These are phyloP conservation scores for Mycena metata DNA, from an alignment of 768 basidiomycete species.

Conservation along the genomic window DNA sequence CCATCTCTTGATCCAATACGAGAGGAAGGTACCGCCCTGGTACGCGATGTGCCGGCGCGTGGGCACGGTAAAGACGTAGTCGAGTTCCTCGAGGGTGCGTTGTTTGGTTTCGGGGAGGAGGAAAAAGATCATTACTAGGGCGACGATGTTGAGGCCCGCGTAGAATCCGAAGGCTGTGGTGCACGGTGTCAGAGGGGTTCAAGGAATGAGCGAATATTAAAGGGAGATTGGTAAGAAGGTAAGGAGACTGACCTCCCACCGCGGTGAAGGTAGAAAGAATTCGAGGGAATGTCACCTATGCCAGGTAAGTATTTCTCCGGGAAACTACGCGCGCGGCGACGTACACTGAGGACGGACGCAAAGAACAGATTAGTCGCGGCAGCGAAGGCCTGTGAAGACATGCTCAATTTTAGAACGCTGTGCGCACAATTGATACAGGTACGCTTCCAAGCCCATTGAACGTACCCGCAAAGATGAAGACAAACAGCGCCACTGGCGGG, in stretches of 20 bases:
- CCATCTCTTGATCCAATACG: conserved; percentile 65
- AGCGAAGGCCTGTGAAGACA: conserved; percentile 62
- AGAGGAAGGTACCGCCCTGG: conserved; percentile 59
- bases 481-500: conserved; percentile 54
- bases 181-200: too few species aligned
- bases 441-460: not conserved
- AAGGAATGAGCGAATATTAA: too few species aligned
- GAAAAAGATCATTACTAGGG: conserved; percentile 69
- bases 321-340: not conserved
- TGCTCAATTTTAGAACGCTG: conserved; percentile 67
- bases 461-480: conserved; percentile 49
- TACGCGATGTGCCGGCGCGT: conserved; percentile 59
- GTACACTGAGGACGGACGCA: conserved; percentile 62
- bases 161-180: conserved; percentile 68
- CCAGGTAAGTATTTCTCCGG: too few species aligned
- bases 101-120: conserved; percentile 69
- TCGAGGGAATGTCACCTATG: conserved; percentile 67
- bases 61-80: conserved; percentile 67
- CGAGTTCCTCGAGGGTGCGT: conserved; percentile 61
- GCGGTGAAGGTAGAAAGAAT: conserved; percentile 60
- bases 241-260: conserved; percentile 45
- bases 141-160: conserved; percentile 63
- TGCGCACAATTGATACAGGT: not conserved
- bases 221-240: conserved; percentile 19
- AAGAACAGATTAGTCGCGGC: conserved; percentile 65